Evolutionary conservation across 2,329 filamentous ascomycete species (phyloP).

Genomic region (Pochonia chlamydosporia): DNA sequence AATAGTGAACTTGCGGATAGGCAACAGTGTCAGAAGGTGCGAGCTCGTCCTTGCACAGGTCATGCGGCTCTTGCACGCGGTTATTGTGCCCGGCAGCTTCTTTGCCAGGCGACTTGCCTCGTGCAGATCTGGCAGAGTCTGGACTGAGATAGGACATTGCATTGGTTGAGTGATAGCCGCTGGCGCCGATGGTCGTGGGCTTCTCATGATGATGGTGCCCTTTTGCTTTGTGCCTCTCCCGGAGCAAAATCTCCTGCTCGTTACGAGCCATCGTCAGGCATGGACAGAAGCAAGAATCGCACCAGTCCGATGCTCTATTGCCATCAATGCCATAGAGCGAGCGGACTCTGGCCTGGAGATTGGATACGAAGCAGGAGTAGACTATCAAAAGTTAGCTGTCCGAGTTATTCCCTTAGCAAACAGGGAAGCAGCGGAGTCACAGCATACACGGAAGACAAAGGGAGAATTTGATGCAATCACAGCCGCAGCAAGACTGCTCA

Average conservation of each 20-base stretch:
- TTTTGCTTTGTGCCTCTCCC: slow-evolving; percentile 16
- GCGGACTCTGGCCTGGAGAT: slow-evolving; percentile 24
- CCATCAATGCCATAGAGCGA: slow-evolving; percentile 27
- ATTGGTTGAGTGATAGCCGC: slow-evolving; percentile 15
- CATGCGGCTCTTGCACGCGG: neutral
- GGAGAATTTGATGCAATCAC: slow-evolving; percentile 18
- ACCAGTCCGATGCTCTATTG: slow-evolving; percentile 15
- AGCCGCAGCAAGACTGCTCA: slow-evolving; percentile 13
- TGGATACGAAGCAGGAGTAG: slow-evolving; percentile 22
- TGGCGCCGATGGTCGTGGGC: slow-evolving; percentile 1
- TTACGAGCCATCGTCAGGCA: slow-evolving; percentile 19
- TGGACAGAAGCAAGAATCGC: slow-evolving; percentile 22
- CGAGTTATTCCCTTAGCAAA: slow-evolving; percentile 3
- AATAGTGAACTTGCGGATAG: slow-evolving; percentile 8
- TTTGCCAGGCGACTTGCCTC: neutral
- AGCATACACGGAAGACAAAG: slow-evolving; percentile 21
- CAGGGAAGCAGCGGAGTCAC: neutral
- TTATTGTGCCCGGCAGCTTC: neutral
- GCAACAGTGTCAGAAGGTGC: neutral
- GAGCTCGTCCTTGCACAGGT: neutral
- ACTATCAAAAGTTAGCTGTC: too few species aligned
- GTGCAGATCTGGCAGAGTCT: slow-evolving; percentile 5
- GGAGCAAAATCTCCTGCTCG: slow-evolving; percentile 26
- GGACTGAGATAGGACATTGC: slow-evolving; percentile 17
- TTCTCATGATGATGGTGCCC: slow-evolving; percentile 5